These are phyloP conservation scores for Melampsora larici-populina DNA, from an alignment of 1,284 basidiomycete genomes.

Conservation along the genomic window DNA sequence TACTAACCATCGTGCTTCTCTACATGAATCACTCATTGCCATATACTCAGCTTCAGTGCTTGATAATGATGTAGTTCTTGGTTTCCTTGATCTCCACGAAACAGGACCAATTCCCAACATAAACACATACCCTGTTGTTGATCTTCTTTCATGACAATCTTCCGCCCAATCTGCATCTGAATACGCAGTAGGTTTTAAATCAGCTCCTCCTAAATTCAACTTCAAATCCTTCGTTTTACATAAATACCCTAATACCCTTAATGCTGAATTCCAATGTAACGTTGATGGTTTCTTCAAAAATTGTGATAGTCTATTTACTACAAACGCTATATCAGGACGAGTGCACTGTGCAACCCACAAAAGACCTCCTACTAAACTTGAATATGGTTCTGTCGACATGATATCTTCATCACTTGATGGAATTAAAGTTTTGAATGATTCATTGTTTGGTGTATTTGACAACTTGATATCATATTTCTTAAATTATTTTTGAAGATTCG, in stretches of 20 bases:
- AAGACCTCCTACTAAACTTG: too few relatives aligned
- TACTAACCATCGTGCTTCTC: background rate
- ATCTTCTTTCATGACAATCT: background rate
- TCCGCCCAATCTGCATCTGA: slow-evolving; percentile 17
- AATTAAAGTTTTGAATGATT: too few relatives aligned
- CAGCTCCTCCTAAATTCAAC: background rate
- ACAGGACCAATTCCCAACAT: background rate
- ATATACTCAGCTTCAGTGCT: too few relatives aligned
- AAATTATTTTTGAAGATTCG: too few relatives aligned
- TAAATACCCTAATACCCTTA: slow-evolving; percentile 2
- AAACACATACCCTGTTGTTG: background rate
- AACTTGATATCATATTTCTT: too few relatives aligned
- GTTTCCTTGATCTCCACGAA: slow-evolving; percentile 11
- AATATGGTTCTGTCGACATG: too few relatives aligned
- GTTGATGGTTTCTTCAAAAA: background rate
- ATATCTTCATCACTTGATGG: too few relatives aligned
- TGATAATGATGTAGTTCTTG: background rate
- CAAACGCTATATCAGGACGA: too few relatives aligned
- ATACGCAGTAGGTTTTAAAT: background rate
- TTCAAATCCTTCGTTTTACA: background rate
- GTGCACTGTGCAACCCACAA: too few relatives aligned
- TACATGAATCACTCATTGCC: background rate
- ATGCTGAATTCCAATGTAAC: background rate
- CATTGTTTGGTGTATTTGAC: too few relatives aligned
- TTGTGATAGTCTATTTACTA: slow-evolving; percentile 8